Conservation (phyloP, 2,329 filamentous ascomycete species). For the Colletotrichum lini region DNA sequence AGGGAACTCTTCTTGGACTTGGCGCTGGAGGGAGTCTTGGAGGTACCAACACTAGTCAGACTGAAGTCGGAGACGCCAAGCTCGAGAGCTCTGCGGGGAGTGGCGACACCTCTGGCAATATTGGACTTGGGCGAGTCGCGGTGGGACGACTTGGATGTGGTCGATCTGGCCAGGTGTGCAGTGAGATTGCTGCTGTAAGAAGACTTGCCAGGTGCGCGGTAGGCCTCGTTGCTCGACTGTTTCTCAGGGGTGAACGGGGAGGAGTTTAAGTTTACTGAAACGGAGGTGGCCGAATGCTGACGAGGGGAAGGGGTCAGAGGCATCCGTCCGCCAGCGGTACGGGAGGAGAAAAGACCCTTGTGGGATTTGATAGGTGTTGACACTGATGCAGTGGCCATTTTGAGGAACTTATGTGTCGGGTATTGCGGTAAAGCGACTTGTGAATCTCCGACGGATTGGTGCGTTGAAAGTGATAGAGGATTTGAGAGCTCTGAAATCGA, state of each 20-base stretch:
- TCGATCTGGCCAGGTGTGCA: constrained; percentile 81
- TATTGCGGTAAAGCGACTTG: constrained; percentile 53
- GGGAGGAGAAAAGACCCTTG: constrained; percentile 90
- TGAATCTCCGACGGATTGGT: constrained; percentile 60
- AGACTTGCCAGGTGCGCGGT: constrained; percentile 74
- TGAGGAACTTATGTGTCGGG: constrained; percentile 54
- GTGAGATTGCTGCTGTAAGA: constrained; percentile 86
- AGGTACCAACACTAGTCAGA: constrained; percentile 83
- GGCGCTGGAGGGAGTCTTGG: constrained; percentile 71
- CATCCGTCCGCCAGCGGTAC: constrained; percentile 94
- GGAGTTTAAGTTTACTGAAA: constrained; percentile 69
- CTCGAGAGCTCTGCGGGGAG: constrained; percentile 87
- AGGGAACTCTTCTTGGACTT: constrained; percentile 70
- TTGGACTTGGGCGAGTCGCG: constrained; percentile 97
- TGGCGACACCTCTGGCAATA: constrained; percentile 82
- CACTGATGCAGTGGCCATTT: constrained; percentile 86
- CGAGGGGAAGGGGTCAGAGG: constrained; percentile 93
- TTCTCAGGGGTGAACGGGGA: constrained; percentile 85
- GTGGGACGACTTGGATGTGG: constrained; percentile 74
- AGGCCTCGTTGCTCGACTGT: constrained; percentile 64
- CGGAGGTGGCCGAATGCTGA: constrained; percentile 66
- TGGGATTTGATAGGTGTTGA: constrained; percentile 97
- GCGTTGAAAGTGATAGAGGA: constrained; percentile 55
- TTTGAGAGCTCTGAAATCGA: constrained; percentile 60
- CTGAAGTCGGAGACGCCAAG: constrained; percentile 94